Conservation (phyloP, 345 rosid species). For the Dimocarpus longan region DNA sequence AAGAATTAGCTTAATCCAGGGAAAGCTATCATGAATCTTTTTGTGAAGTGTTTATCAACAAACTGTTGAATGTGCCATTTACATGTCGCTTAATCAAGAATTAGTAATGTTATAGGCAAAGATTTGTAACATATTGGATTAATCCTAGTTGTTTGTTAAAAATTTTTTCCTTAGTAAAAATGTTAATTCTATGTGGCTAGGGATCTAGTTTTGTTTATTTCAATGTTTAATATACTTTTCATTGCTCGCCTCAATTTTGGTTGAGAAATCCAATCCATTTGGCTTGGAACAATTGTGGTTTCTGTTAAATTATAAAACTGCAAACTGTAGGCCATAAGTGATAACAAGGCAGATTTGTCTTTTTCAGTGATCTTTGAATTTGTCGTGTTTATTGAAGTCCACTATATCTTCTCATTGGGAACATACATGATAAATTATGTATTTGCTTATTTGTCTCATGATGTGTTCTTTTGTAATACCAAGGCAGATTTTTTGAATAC, state of each 20-base stretch:
- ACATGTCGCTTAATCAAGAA: background rate
- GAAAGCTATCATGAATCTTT: background rate
- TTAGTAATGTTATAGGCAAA: background rate
- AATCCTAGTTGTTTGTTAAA: background rate
- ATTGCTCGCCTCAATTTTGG: background rate
- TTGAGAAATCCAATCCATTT: background rate
- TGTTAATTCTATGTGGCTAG: background rate
- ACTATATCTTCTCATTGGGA: background rate
- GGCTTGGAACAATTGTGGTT: background rate
- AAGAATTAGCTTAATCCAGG: too few species aligned
- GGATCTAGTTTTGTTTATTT: background rate
- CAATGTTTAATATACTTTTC: background rate
- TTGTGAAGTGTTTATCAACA: background rate
- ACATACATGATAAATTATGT: background rate
- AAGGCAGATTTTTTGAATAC: slow-evolving; percentile 12
- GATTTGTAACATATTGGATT: background rate
- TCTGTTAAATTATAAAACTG: background rate
- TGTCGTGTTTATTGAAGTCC: background rate
- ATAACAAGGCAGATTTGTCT: background rate
- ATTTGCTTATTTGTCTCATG: background rate
- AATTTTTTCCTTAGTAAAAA: background rate
- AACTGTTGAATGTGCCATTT: background rate
- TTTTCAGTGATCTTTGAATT: background rate
- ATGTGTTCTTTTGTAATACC: background rate
- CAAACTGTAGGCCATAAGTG: background rate